Conservation (phyloP, 208 protist species). For the Trypanosoma avium region DNA sequence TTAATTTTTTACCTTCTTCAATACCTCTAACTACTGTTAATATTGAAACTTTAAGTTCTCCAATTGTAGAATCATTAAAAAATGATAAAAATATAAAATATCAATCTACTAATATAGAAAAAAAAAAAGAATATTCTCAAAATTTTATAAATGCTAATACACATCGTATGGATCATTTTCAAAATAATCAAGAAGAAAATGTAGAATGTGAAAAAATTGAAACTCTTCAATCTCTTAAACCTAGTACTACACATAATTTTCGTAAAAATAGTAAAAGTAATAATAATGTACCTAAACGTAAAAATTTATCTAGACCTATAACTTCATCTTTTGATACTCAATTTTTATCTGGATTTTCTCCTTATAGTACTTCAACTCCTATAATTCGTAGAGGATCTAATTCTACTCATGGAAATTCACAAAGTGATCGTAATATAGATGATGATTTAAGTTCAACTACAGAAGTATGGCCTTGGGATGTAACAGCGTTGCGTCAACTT, state of each 20-base stretch:
- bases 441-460: not conserved
- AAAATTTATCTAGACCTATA: not conserved
- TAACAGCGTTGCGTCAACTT: constrained; percentile 17
- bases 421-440: not conserved
- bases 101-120: no score
- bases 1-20: no score
- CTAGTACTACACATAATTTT: not conserved
- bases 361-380: not conserved
- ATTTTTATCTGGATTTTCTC: not conserved
- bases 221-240: not conserved
- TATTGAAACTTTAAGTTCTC: no score
- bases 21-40: no score
- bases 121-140: no score
- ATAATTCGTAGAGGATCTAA: not conserved
- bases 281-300: not conserved
- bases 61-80: no score
- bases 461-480: constrained; percentile 26
- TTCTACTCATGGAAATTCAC: not conserved
- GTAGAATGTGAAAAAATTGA: no score
- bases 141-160: no score
- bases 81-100: no score
- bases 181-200: no score
- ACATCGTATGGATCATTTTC: no score
- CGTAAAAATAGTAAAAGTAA: not conserved
- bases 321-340: not conserved